Evolutionary conservation across 148 eudicot genomes (phyloP).

Genomic region (Cornus suecica): DNA sequence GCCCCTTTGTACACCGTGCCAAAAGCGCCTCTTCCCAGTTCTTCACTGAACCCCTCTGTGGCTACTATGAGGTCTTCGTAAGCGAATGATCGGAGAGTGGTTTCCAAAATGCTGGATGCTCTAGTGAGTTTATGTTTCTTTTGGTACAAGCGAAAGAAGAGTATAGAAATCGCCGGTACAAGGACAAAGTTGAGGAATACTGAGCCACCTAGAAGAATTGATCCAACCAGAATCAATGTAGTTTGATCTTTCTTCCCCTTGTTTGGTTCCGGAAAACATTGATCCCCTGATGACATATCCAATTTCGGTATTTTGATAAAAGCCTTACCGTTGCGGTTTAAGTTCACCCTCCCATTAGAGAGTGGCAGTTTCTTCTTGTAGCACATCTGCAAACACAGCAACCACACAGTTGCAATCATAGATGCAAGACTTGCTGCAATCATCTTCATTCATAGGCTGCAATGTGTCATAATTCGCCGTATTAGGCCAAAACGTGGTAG

Average conservation of each 20-base stretch:
- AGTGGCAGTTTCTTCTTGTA: constrained; percentile 38
- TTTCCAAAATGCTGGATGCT: neutral
- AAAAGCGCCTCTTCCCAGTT: constrained; percentile 26
- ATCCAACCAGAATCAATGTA: constrained; percentile 8
- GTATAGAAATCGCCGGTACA: neutral
- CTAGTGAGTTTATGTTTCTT: constrained; percentile 4
- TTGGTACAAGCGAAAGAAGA: constrained; percentile 1
- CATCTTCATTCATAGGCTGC: constrained; percentile 3
- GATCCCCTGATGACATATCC: neutral
- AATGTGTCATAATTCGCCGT: constrained; percentile 14
- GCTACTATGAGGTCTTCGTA: constrained; percentile 24
- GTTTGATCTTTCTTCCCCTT: constrained; percentile 8
- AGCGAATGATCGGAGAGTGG: constrained; percentile 19
- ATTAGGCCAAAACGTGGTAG: constrained; percentile 24
- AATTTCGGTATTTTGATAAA: constrained; percentile 15
- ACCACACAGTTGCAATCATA: constrained; percentile 27
- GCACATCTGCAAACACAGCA: constrained; percentile 19
- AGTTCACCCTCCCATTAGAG: constrained; percentile 28
- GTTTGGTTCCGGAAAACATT: neutral
- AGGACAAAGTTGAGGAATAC: constrained; percentile 19
- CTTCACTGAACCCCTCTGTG: constrained; percentile 18
- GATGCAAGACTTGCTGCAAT: constrained; percentile 22
- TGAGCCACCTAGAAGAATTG: constrained; percentile 21
- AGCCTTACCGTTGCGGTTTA: constrained; percentile 2
- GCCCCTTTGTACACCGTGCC: constrained; percentile 28